Evolutionary conservation across 805 yeast species (phyloP).

Genomic region (Metschnikowia bowlesiae): DNA sequence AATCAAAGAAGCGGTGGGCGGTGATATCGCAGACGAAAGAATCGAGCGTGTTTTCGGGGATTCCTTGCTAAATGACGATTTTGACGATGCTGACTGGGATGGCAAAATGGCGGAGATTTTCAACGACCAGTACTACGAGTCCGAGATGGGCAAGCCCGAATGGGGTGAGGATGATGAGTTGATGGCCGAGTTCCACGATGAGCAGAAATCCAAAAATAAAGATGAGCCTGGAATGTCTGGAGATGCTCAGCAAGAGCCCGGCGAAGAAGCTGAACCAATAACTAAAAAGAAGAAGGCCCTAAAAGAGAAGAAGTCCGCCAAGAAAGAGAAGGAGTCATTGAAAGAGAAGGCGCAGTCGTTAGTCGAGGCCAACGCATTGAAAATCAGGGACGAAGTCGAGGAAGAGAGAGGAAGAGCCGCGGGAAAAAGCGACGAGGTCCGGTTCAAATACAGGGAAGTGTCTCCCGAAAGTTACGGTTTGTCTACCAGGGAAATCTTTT

Average conservation of each 20-base stretch:
- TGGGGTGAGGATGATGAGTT: slow-evolving; percentile 49
- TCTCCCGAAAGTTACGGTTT: slow-evolving; percentile 93
- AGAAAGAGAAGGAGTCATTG: slow-evolving; percentile 58
- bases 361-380: slow-evolving; percentile 67
- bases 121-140: slow-evolving; percentile 74
- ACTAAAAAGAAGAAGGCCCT: slow-evolving; percentile 53
- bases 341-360: slow-evolving; percentile 69
- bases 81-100: slow-evolving; percentile 91
- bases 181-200: slow-evolving; percentile 33
- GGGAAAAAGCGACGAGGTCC: slow-evolving; percentile 34
- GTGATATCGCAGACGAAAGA: slow-evolving; percentile 53
- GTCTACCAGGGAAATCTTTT: slow-evolving; percentile 75
- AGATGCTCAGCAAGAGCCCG: slow-evolving; percentile 5
- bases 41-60: slow-evolving; percentile 67
- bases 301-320: slow-evolving; percentile 52
- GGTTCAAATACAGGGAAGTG: slow-evolving; percentile 86
- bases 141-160: slow-evolving; percentile 49
- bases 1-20: slow-evolving; percentile 66
- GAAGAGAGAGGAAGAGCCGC: slow-evolving; percentile 56
- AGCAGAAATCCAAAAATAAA: slow-evolving; percentile 17
- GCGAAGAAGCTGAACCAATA: slow-evolving; percentile 22
- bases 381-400: slow-evolving; percentile 61
- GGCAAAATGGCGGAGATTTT: slow-evolving; percentile 76
- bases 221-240: slow-evolving; percentile 8
- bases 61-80: slow-evolving; percentile 78